Evolutionary conservation across 345 rosid genomes (phyloP).

Genomic region (Dimocarpus longan): DNA sequence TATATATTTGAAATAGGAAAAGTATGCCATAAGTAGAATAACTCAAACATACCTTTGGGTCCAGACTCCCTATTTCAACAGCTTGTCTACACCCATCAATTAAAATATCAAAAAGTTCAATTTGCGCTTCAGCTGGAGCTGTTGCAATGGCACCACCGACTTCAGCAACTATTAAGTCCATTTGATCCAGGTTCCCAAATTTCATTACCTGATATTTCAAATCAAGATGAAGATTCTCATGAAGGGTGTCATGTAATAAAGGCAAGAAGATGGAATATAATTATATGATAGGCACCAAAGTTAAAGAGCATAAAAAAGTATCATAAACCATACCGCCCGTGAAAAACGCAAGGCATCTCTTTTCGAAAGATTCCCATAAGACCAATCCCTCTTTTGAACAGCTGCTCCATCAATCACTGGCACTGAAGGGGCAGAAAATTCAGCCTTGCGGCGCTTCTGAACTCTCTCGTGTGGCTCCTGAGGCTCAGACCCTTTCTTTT

Average conservation of each 20-base stretch:
- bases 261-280: not conserved
- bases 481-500: conserved; percentile 80
- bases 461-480: conserved; percentile 65
- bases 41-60: conserved; percentile 65
- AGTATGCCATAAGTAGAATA: not conserved
- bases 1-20: not conserved
- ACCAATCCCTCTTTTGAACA: conserved; percentile 99
- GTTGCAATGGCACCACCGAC: conserved; percentile 85
- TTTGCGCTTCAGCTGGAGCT: conserved; percentile 79
- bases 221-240: conserved; percentile 17
- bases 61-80: conserved; percentile 60
- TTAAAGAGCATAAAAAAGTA: not conserved
- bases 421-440: conserved; percentile 56
- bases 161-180: conserved; percentile 64
- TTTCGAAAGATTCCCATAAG: conserved; percentile 89
- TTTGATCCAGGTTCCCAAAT: conserved; percentile 85
- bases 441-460: conserved; percentile 83
- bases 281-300: not conserved
- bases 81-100: conserved; percentile 90
- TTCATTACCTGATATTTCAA: conserved; percentile 68
- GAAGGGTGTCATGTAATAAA: not conserved
- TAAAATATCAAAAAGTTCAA: conserved; percentile 87
- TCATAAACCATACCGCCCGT: conserved; percentile 65
- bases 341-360: conserved; percentile 95
- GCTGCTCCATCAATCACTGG: conserved; percentile 91